A percentile compares a stretch with the other conserved stretches of the same genome.
phyloP scores from a whole-genome alignment of 176 grass and related monocot genomes.

The Juncus inflexus region DNA sequence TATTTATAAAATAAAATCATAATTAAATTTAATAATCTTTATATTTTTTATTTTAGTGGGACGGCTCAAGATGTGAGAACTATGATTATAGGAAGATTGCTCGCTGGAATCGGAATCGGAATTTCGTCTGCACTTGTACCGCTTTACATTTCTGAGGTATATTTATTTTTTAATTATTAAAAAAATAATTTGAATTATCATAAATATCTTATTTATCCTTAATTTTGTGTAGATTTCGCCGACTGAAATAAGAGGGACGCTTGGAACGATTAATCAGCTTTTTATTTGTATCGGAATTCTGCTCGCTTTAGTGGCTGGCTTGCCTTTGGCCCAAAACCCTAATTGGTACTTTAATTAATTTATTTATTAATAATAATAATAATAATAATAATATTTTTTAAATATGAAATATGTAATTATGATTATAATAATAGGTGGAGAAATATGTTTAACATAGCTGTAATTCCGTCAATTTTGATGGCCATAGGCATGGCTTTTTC shows the following conservation, averaged over 20 bases:
- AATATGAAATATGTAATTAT: background rate
- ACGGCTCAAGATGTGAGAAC: slow-evolving; percentile 80
- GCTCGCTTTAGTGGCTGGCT: slow-evolving; percentile 79
- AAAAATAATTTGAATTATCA: slow-evolving; percentile 17
- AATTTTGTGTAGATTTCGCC: slow-evolving; percentile 71
- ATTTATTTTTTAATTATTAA: slow-evolving; percentile 24
- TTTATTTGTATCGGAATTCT: slow-evolving; percentile 99
- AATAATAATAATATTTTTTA: background rate
- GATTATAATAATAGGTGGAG: slow-evolving; percentile 61
- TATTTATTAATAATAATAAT: slow-evolving; percentile 10
- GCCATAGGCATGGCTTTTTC: slow-evolving; percentile 88
- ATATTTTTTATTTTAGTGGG: slow-evolving; percentile 42
- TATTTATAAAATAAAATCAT: slow-evolving; percentile 3
- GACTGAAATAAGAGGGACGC: slow-evolving; percentile 98
- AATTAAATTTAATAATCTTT: slow-evolving; percentile 5
- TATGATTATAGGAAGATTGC: slow-evolving; percentile 91
- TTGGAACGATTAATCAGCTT: slow-evolving; percentile 95
- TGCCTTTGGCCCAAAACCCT: slow-evolving; percentile 88
- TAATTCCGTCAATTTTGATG: slow-evolving; percentile 78
- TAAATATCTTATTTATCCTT: slow-evolving; percentile 20
- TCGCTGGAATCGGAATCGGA: slow-evolving; percentile 94
- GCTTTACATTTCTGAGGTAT: slow-evolving; percentile 98
- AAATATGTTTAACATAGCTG: slow-evolving; percentile 79
- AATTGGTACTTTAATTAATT: slow-evolving; percentile 50
- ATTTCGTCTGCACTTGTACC: slow-evolving; percentile 97